phyloP scores from a whole-genome alignment of 768 basidiomycete species.

The Phylloporus sp. region DNA sequence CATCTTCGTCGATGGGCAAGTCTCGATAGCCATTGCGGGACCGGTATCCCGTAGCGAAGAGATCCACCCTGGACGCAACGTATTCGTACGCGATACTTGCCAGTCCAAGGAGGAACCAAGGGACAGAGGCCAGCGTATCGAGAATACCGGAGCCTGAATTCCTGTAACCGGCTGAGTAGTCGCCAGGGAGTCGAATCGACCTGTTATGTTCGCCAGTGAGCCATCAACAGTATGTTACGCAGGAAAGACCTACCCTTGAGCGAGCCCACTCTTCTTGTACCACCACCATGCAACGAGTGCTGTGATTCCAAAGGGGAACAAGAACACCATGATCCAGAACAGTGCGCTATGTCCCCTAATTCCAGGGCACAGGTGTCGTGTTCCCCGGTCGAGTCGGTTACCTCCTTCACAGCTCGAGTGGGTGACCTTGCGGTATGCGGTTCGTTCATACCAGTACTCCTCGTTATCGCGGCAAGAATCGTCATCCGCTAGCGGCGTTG shows the following conservation, averaged over 20 bases:
- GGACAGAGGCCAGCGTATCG: constrained; percentile 80
- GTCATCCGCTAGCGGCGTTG: constrained; percentile 57
- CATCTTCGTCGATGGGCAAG: constrained; percentile 82
- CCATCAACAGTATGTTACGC: not conserved
- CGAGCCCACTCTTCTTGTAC: constrained; percentile 67
- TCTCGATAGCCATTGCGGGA: constrained; percentile 68
- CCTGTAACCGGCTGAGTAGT: constrained; percentile 30
- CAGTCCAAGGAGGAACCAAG: constrained; percentile 84
- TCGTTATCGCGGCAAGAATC: constrained; percentile 57
- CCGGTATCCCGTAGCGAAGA: constrained; percentile 36
- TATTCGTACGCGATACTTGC: constrained; percentile 70
- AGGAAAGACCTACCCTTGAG: constrained; percentile 61
- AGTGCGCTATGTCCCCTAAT: constrained; percentile 64
- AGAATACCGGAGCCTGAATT: constrained; percentile 46
- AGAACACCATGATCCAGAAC: constrained; percentile 81
- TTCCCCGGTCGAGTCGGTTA: constrained; percentile 70
- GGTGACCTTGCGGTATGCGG: constrained; percentile 85
- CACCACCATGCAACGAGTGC: constrained; percentile 79
- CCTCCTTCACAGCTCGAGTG: constrained; percentile 88
- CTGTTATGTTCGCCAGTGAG: constrained; percentile 33
- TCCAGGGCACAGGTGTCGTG: constrained; percentile 76
- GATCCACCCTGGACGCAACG: constrained; percentile 47
- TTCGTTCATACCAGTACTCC: constrained; percentile 92
- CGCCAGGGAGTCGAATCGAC: constrained; percentile 72
- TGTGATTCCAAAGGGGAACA: constrained; percentile 76